A percentile compares a stretch with the other conserved stretches of the same genome.
Evolutionary conservation across 352 stramenopile genomes (phyloP).

Genomic region (Globisporangium paroecandrum): DNA sequence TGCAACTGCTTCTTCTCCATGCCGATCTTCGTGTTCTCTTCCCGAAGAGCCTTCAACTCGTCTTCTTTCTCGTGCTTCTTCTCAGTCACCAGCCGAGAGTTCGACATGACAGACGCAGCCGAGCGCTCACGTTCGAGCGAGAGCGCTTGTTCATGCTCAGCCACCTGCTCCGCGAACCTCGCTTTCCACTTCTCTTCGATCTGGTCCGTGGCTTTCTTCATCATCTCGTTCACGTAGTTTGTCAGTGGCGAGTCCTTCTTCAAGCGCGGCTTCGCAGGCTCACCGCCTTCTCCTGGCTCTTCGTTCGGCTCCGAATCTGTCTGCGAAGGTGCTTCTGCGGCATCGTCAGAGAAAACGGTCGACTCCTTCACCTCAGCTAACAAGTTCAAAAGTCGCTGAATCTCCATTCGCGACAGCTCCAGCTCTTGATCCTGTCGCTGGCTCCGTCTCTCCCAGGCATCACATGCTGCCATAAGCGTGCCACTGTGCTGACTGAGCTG

Average conservation of each 20-base stretch:
- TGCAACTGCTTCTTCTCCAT: slow-evolving; percentile 71
- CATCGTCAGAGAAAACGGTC: slow-evolving; percentile 16
- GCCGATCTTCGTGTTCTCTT: slow-evolving; percentile 54
- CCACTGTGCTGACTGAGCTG: slow-evolving; percentile 42
- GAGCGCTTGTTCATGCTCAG: slow-evolving; percentile 64
- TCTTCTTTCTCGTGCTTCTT: slow-evolving; percentile 76
- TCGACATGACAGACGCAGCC: slow-evolving; percentile 59
- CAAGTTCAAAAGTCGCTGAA: slow-evolving; percentile 38
- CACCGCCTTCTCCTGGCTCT: slow-evolving; percentile 6
- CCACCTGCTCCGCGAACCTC: slow-evolving; percentile 63
- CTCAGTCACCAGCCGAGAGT: slow-evolving; percentile 62
- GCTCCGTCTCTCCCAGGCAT: slow-evolving; percentile 43
- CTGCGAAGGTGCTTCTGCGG: slow-evolving; percentile 1
- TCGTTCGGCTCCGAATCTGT: slow-evolving; percentile 18
- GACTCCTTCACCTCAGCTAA: slow-evolving; percentile 24
- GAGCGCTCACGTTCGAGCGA: slow-evolving; percentile 62
- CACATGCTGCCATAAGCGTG: slow-evolving; percentile 43
- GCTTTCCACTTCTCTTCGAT: slow-evolving; percentile 83
- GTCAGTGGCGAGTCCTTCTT: slow-evolving; percentile 59
- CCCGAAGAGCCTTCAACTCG: slow-evolving; percentile 65
- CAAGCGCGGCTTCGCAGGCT: slow-evolving; percentile 12
- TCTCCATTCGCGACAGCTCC: slow-evolving; percentile 36
- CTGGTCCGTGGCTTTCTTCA: slow-evolving; percentile 74
- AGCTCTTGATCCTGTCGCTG: slow-evolving; percentile 45
- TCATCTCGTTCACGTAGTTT: slow-evolving; percentile 65